Percentiles rank a stretch among this genome's conserved stretches.
Conservation (phyloP, 306 rosid species). For the Malus fusca region DNA sequence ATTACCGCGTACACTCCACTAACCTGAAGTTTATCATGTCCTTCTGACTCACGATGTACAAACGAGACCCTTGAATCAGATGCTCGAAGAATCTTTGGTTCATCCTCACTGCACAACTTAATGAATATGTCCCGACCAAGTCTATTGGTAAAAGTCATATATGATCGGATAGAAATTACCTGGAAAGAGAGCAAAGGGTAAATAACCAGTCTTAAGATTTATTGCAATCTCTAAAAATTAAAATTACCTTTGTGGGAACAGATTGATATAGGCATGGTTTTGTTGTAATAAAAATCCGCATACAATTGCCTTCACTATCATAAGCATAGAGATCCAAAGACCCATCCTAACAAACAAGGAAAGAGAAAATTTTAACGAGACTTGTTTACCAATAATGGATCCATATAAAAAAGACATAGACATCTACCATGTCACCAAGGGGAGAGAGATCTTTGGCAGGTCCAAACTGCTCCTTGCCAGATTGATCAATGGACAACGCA, state of each 20-base stretch:
- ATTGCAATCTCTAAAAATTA: conserved; percentile 3
- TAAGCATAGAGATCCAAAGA: conserved; percentile 70
- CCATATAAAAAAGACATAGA: not conserved
- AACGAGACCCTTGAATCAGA: conserved; percentile 78
- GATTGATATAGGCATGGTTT: conserved; percentile 79
- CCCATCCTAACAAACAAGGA: conserved; percentile 60
- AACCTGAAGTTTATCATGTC: conserved; percentile 82
- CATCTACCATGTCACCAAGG: conserved; percentile 79
- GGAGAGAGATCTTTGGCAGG: conserved; percentile 75
- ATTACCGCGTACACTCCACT: conserved; percentile 4
- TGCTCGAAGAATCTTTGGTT: conserved; percentile 66
- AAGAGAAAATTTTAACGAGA: not conserved
- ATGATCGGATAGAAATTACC: conserved; percentile 82
- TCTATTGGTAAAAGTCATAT: conserved; percentile 90
- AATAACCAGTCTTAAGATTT: conserved; percentile 3
- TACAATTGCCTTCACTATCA: conserved; percentile 68
- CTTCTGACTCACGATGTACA: conserved; percentile 43
- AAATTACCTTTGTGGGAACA: conserved; percentile 82
- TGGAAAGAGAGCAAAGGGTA: conserved; percentile 22
- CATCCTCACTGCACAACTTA: conserved; percentile 70
- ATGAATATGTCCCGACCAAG: conserved; percentile 71
- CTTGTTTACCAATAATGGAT: not conserved
- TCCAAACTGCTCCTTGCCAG: conserved; percentile 63
- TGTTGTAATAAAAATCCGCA: conserved; percentile 76
- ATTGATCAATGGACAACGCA: conserved; percentile 60